Evolutionary conservation across 257 asterid genomes (phyloP), one percentile per base, ranked within the genome.

Genomic region (Sherardia arvensis): DNA sequence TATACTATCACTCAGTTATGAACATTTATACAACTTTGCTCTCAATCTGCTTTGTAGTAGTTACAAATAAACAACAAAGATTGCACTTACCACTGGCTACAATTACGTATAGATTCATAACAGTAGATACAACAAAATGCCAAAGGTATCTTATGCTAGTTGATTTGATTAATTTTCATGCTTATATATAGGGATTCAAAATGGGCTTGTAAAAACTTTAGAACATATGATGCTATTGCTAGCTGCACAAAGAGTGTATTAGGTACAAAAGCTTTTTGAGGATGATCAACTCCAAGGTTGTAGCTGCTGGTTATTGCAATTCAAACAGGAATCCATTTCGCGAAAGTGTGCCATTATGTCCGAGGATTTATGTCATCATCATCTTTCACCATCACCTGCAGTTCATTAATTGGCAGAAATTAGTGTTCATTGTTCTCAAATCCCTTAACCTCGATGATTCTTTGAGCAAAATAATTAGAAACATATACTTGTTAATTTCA

Each of bases 321-420:
- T 87, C 78, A 84, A 43, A 20, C 51, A 90, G 33, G 95, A 84
- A 76, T 85, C 82, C 27, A 90, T 91, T 38, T 90, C 97, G 76
- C 83, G 82, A 21, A 85, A 77, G 61, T 87, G 97, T 64, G 94
- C 84, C 68, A 81, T 75, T n/a, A 85, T 85, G 45, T 79, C 89
- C 22, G 88, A 73, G 0, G 86, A 17, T 85, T 61, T 66, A 75
- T 65, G 17, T 78, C 86, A 7, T 85, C 90, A 66, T 89, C 94
- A 62, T 85, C 91, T 78, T 85, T 85, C 78, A 85, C 75, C 22
- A 55, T 76, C 59, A 78, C 78, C 83, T 80, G 57, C 51, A 15
- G 21, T n/a, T n/a, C n/a, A n/a, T n/a, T n/a, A n/a, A n/a, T n/a
- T 58, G 18, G 54, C 20, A 54, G 3, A 22, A 15, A 43, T 43